Conservation (phyloP, 2,329 filamentous ascomycete species). For the Botrytis aclada region DNA sequence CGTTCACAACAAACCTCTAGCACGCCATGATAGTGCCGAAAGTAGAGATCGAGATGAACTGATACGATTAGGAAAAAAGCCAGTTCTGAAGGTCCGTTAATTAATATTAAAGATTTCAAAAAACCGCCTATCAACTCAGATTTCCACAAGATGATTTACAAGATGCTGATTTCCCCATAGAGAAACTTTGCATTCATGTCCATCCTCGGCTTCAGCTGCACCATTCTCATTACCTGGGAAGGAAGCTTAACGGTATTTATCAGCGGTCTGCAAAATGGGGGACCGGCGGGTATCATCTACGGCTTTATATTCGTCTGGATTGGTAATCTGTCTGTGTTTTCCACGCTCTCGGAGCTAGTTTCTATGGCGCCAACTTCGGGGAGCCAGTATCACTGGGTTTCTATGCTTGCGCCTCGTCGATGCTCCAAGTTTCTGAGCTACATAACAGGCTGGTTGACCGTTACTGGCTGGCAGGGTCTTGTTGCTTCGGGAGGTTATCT, state of each 20-base stretch:
- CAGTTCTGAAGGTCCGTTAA: slow-evolving; percentile 13
- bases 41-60: slow-evolving; percentile 4
- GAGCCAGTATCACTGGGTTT: slow-evolving; percentile 58
- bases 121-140: background rate
- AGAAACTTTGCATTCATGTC: slow-evolving; percentile 42
- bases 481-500: slow-evolving; percentile 10
- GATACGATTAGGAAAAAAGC: slow-evolving; percentile 11
- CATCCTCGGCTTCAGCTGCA: slow-evolving; percentile 43
- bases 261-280: slow-evolving; percentile 14
- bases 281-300: slow-evolving; percentile 40
- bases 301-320: slow-evolving; percentile 37
- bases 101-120: too few species aligned
- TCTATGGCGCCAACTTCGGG: slow-evolving; percentile 51
- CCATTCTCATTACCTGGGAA: slow-evolving; percentile 45
- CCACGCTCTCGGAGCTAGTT: background rate
- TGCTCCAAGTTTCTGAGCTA: slow-evolving; percentile 54
- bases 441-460: slow-evolving; percentile 32
- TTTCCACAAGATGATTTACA: background rate
- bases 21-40: background rate
- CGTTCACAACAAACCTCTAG: background rate
- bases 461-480: slow-evolving; percentile 8
- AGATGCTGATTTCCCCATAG: slow-evolving; percentile 20
- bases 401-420: slow-evolving; percentile 47
- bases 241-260: slow-evolving; percentile 5
- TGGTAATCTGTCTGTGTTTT: slow-evolving; percentile 29